Evolutionary conservation across 2,329 filamentous ascomycete genomes (phyloP), one percentile per base, ranked within the genome.

Genomic region (Xylariaceae sp.): DNA sequence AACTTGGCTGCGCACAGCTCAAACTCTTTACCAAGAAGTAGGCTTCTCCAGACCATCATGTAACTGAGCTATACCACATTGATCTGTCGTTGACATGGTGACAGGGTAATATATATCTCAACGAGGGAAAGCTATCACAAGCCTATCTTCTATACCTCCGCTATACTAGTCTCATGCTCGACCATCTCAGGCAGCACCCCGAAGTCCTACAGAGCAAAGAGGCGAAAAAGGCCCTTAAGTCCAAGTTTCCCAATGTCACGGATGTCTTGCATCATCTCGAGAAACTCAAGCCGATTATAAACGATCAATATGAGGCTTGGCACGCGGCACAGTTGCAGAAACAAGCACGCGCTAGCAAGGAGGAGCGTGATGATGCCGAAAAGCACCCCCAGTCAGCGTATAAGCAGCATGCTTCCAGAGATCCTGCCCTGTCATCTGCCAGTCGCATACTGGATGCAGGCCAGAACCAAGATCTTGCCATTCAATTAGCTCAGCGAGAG

Each of bases 91-190:
- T 38, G 13, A 38, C 18, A 31, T 31, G 36, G 17, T 17, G 43
- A 31, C 65, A 97, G 89, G 92, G 90, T 17, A 79, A 83, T 47
- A 90, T 93, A 62, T 96, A 96, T 67, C 81, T 94, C 63, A 81
- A 82, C 40, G 93, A 97, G 70, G 87, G 87, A 63, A 92, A 97
- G 71, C 84, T 90, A 58, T 84, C 91, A 62, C 88, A 94, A 66
- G 89, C 93, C 5, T 99, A 96, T 69, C 81, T 97, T 49, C 84
- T 97, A 53, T 82, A 96, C n/a, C 90, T 94, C 67, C 86, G 94
- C 61, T 91, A 96, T 72, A 90, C 90, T 10, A 80, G 87, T 48
- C 83, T 99, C n/a, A 82, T 96, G 19, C 75, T 96, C 28, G 82
- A 90, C 6, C 80, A 87, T 48, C 77, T 99, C 9, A 79, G 82